Percentiles rank a stretch among this genome's conserved stretches.
These are phyloP conservation scores for Trichoderma pleuroti DNA, from an alignment of 2,329 filamentous ascomycete genomes.

Conservation along the genomic window DNA sequence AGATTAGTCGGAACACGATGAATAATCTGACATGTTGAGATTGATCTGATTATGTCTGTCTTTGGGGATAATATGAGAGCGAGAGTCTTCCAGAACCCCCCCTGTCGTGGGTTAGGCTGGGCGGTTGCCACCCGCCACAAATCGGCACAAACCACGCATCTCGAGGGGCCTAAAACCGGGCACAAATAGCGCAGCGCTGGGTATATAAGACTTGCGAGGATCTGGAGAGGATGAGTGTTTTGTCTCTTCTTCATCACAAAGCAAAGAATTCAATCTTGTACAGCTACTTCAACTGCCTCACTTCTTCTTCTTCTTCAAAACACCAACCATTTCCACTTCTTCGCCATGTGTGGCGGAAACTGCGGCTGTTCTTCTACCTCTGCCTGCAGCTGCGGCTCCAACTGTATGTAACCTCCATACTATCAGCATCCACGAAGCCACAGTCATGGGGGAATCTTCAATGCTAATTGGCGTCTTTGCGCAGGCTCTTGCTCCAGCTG, in stretches of 20 bases:
- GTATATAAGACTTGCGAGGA: slow-evolving; percentile 8
- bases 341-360: slow-evolving; percentile 35
- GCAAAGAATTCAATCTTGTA: not conserved
- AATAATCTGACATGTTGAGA: not conserved
- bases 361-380: slow-evolving; percentile 36
- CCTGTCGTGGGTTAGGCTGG: not conserved
- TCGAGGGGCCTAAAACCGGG: not conserved
- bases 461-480: slow-evolving; percentile 18
- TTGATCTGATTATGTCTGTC: not conserved
- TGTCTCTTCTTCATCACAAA: not conserved
- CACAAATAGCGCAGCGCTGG: slow-evolving; percentile 8
- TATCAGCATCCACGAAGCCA: not conserved
- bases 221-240: not conserved
- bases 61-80: too few species aligned
- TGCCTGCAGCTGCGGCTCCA: slow-evolving; percentile 37
- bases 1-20: not conserved
- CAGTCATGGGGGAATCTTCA: not conserved
- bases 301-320: not conserved
- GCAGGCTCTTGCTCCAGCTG: slow-evolving; percentile 34
- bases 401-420: slow-evolving; percentile 28
- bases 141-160: slow-evolving; percentile 19
- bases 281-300: not conserved
- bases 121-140: slow-evolving; percentile 9
- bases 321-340: slow-evolving; percentile 19
- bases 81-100: not conserved